Percentiles rank a stretch among this genome's conserved stretches.
Conservation (phyloP, 345 rosid species). For the Limnanthes douglasii region DNA sequence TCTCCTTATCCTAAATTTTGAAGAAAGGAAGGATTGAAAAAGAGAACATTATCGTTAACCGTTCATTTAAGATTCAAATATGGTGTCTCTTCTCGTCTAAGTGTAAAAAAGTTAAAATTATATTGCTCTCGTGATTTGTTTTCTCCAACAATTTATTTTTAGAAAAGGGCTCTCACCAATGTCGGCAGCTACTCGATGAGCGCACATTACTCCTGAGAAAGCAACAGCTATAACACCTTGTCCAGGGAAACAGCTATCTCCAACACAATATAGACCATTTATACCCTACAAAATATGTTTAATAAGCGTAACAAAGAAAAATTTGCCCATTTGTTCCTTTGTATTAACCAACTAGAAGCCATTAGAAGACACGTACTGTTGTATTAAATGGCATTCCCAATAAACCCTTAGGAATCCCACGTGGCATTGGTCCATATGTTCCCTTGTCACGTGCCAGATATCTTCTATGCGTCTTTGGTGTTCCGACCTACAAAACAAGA, state of each 20-base stretch:
- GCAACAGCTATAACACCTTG: conserved; percentile 97
- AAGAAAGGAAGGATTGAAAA: too few relatives aligned
- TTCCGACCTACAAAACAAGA: conserved; percentile 79
- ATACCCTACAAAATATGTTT: conserved; percentile 37
- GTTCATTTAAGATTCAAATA: too few relatives aligned
- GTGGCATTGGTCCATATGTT: conserved; percentile 94
- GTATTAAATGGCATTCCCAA: conserved; percentile 95
- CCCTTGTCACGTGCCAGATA: conserved; percentile 75
- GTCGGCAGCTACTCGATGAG: conserved; percentile 96
- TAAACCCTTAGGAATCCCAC: conserved; percentile 72
- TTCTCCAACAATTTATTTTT: too few relatives aligned
- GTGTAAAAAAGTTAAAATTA: too few relatives aligned
- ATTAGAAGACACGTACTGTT: conserved; percentile 33
- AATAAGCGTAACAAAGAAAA: too few relatives aligned
- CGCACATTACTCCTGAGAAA: conserved; percentile 92
- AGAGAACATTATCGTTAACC: too few relatives aligned
- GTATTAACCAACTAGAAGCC: conserved; percentile 3
- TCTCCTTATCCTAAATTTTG: too few relatives aligned
- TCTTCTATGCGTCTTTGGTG: conserved; percentile 87
- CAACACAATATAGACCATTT: conserved; percentile 77
- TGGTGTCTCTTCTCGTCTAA: too few relatives aligned
- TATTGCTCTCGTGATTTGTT: too few relatives aligned
- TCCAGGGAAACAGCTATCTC: conserved; percentile 98
- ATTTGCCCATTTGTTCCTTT: conserved; percentile 7
- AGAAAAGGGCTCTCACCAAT: conserved; percentile 40